These are phyloP conservation scores for Vigna nakashimae DNA, from an alignment of 306 rosid species.

Conservation along the genomic window DNA sequence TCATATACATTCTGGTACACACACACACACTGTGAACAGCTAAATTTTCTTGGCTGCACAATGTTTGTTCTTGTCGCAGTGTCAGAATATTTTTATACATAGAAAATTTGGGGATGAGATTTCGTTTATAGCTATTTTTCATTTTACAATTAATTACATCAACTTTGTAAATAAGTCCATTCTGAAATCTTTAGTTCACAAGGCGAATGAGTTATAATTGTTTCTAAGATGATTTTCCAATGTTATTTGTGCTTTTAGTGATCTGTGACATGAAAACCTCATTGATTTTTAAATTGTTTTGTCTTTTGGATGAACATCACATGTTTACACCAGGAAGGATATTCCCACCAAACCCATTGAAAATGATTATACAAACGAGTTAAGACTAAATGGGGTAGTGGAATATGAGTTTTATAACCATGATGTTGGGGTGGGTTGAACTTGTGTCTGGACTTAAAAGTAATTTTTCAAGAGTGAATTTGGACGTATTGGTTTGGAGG, in stretches of 20 bases:
- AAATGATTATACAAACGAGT: too few relatives aligned
- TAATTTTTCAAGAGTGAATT: too few relatives aligned
- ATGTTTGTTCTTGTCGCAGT: not conserved
- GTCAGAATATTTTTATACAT: not conserved
- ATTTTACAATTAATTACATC: not conserved
- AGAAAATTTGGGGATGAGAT: constrained; percentile 3
- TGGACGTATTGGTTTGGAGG: too few relatives aligned
- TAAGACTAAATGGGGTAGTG: too few relatives aligned
- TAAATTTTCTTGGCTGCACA: constrained; percentile 2
- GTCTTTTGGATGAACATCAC: not conserved
- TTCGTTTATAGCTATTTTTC: not conserved
- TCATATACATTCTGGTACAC: not conserved
- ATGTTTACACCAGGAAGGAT: not conserved
- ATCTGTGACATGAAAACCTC: constrained; percentile 8
- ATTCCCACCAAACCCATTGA: too few relatives aligned
- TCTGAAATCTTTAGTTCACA: constrained; percentile 18
- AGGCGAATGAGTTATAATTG: constrained; percentile 2
- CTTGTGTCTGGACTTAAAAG: too few relatives aligned
- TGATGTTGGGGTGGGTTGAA: too few relatives aligned
- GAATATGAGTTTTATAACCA: too few relatives aligned
- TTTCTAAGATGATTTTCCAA: constrained; percentile 5
- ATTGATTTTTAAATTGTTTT: not conserved
- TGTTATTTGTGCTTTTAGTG: constrained; percentile 12
- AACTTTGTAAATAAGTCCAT: constrained; percentile 5
- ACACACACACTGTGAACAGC: not conserved